These are phyloP conservation scores for Paraphysoderma sedebokerense DNA, from an alignment of 371 early-diverging fungal genomes.

Conservation along the genomic window DNA sequence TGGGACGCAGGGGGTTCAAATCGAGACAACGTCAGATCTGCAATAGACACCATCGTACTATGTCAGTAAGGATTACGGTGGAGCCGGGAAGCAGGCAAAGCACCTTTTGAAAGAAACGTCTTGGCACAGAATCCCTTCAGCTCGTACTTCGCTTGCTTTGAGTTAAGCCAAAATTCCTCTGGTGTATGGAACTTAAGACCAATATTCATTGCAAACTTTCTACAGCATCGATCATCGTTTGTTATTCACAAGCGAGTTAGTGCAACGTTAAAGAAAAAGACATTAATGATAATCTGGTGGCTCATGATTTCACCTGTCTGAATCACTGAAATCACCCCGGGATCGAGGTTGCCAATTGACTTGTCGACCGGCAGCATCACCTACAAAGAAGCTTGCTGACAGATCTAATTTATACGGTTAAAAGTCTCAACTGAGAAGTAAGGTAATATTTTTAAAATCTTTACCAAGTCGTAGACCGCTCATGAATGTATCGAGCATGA, in stretches of 20 bases:
- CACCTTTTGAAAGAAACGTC: constrained; percentile 13
- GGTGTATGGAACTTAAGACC: constrained; percentile 65
- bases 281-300: background rate
- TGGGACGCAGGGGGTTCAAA: too few relatives aligned
- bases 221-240: constrained; percentile 3
- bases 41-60: too few relatives aligned
- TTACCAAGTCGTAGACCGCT: constrained; percentile 23
- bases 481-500: constrained; percentile 23
- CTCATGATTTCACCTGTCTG: constrained; percentile 26
- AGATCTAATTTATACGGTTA: too few relatives aligned
- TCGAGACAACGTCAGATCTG: too few relatives aligned
- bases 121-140: constrained; percentile 40
- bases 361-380: constrained; percentile 79
- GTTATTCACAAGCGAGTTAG: background rate
- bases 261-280: background rate
- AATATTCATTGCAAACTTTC: constrained; percentile 64
- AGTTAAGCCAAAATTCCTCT: constrained; percentile 52
- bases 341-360: constrained; percentile 35
- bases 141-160: constrained; percentile 22
- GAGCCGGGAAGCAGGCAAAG: background rate
- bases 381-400: constrained; percentile 50
- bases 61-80: too few relatives aligned
- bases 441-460: background rate
- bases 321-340: constrained; percentile 56
- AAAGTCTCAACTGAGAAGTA: background rate